phyloP scores from a whole-genome alignment of 2,329 filamentous ascomycete genomes.

The Atkinsonella hypoxylon region DNA sequence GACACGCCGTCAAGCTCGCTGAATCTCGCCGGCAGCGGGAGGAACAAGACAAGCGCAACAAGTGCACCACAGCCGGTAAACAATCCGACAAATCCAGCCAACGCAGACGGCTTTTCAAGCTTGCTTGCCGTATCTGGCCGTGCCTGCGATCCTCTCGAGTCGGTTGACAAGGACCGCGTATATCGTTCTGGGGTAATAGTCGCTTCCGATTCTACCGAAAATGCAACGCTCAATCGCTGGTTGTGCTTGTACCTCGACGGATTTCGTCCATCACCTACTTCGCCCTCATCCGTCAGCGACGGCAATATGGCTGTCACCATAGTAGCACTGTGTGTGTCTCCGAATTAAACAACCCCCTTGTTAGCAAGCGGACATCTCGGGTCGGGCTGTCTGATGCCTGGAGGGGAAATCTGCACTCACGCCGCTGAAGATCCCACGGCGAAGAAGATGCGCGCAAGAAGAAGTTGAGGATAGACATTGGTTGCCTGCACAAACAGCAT shows the following conservation, averaged over 20 bases:
- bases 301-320: slow-evolving; percentile 97
- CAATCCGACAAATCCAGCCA: slow-evolving; percentile 83
- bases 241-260: slow-evolving; percentile 22
- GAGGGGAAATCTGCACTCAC: slow-evolving; percentile 28
- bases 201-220: slow-evolving; percentile 60
- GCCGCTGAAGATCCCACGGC: slow-evolving; percentile 84
- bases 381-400: background rate
- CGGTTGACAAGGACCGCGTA: slow-evolving; percentile 23
- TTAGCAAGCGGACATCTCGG: slow-evolving; percentile 4
- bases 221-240: slow-evolving; percentile 46
- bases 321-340: slow-evolving; percentile 43
- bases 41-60: slow-evolving; percentile 67
- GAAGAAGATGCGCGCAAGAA: slow-evolving; percentile 77
- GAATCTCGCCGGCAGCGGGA: slow-evolving; percentile 78
- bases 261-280: slow-evolving; percentile 14
- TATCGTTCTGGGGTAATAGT: slow-evolving; percentile 62
- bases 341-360: background rate
- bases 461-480: slow-evolving; percentile 79
- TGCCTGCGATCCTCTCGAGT: slow-evolving; percentile 9
- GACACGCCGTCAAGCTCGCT: slow-evolving; percentile 57
- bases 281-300: slow-evolving; percentile 45
- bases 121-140: slow-evolving; percentile 13
- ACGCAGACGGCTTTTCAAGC: slow-evolving; percentile 38
- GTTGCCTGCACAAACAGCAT: slow-evolving; percentile 72
- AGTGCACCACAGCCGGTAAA: slow-evolving; percentile 90